These are phyloP conservation scores for Pythium graminicola DNA, from an alignment of 352 stramenopile genomes.

Conservation along the genomic window DNA sequence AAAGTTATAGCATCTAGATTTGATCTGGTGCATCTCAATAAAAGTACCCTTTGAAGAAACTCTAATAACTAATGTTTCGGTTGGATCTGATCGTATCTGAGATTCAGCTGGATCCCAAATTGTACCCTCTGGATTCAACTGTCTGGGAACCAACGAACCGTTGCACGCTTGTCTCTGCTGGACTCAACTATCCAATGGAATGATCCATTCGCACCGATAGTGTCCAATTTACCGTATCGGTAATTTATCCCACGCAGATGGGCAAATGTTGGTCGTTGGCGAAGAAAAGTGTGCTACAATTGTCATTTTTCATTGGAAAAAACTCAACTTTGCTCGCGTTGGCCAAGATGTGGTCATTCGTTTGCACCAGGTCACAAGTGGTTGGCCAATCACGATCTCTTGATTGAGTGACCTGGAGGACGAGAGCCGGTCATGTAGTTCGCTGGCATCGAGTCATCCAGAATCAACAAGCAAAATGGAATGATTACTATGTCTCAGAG, in stretches of 20 bases:
- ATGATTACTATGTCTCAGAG: conserved; percentile 15
- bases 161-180: conserved; percentile 5
- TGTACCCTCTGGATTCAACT: conserved; percentile 8
- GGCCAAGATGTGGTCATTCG: neutral
- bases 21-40: neutral
- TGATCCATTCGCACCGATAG: too few species aligned
- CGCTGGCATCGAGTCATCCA: neutral
- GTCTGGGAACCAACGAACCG: neutral
- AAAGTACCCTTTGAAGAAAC: neutral
- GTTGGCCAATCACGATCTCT: too few species aligned
- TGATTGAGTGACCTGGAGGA: too few species aligned
- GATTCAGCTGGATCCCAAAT: conserved; percentile 4
- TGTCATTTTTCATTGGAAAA: neutral
- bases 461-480: neutral
- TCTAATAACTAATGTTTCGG: conserved; percentile 12
- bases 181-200: too few species aligned
- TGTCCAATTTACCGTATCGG: too few species aligned
- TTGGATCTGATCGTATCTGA: conserved; percentile 16
- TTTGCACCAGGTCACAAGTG: conserved; percentile 1
- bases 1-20: neutral
- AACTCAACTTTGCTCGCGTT: neutral
- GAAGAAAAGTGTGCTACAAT: too few species aligned
- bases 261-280: too few species aligned
- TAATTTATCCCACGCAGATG: too few species aligned
- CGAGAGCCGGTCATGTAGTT: neutral